Percentiles rank a stretch among this genome's conserved stretches.
phyloP scores from a whole-genome alignment of 1,139 yeast species.

The Diutina rugosa region DNA sequence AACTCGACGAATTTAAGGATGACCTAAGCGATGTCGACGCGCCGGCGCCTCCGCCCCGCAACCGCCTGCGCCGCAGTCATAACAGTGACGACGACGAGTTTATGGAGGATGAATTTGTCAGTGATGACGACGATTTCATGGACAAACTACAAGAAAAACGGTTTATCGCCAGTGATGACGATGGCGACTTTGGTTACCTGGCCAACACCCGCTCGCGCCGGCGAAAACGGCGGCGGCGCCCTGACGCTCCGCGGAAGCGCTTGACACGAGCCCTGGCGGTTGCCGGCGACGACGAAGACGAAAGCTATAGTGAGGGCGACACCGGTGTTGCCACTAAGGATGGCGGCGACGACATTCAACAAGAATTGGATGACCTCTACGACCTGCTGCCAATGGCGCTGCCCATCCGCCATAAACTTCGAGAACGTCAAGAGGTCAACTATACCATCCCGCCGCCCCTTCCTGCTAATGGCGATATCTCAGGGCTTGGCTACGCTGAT shows the following conservation, averaged over 20 bases:
- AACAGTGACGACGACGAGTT: neutral
- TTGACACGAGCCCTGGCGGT: neutral
- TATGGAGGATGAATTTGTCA: neutral
- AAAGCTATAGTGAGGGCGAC: neutral
- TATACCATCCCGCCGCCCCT: conserved; percentile 85
- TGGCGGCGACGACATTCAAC: conserved; percentile 20
- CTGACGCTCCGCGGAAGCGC: neutral
- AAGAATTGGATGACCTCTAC: conserved; percentile 39
- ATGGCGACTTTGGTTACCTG: conserved; percentile 1
- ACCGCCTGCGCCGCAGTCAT: neutral
- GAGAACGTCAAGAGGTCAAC: conserved; percentile 66
- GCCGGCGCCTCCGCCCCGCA: neutral
- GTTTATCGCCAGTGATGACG: neutral
- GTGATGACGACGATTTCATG: conserved; percentile 1
- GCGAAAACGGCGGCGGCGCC: neutral
- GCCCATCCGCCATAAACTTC: conserved; percentile 42
- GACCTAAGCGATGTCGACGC: neutral
- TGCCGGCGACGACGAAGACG: neutral
- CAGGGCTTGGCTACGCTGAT: conserved; percentile 7
- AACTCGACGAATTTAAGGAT: conserved; percentile 1
- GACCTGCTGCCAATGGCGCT: conserved; percentile 41
- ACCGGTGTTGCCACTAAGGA: neutral
- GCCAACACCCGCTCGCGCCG: no score
- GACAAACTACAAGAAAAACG: neutral
- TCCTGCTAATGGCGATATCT: conserved; percentile 30